phyloP scores from a whole-genome alignment of 306 rosid genomes.

The Dicorynia guianensis region DNA sequence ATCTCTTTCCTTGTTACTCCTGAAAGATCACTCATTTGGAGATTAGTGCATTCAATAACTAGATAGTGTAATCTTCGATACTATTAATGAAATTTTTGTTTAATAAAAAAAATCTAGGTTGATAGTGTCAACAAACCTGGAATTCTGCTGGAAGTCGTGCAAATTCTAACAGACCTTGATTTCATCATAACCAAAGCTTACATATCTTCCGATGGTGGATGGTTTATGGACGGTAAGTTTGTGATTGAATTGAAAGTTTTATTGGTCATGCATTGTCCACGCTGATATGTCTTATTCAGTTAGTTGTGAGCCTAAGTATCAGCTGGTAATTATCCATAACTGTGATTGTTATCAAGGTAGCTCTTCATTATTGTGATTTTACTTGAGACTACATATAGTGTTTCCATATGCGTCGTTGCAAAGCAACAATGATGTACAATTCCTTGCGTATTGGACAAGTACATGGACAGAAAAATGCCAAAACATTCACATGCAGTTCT shows the following conservation, averaged over 20 bases:
- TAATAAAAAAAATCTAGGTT: slow-evolving; percentile 48
- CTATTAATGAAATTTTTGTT: slow-evolving; percentile 4
- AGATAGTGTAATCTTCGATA: background rate
- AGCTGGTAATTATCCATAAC: background rate
- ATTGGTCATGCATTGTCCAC: slow-evolving; percentile 7
- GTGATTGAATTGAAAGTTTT: slow-evolving; percentile 17
- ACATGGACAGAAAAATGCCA: background rate
- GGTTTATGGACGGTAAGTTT: slow-evolving; percentile 88
- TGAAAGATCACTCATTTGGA: slow-evolving; percentile 18
- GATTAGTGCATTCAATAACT: slow-evolving; percentile 20
- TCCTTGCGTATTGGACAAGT: background rate
- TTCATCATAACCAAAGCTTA: slow-evolving; percentile 83
- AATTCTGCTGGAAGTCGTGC: slow-evolving; percentile 85
- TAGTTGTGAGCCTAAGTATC: slow-evolving; percentile 14
- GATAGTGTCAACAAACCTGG: slow-evolving; percentile 87
- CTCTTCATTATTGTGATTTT: slow-evolving; percentile 8
- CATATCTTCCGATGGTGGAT: slow-evolving; percentile 87
- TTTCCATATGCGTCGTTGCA: background rate
- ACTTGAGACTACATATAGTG: background rate
- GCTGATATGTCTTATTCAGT: background rate
- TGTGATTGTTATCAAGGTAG: background rate
- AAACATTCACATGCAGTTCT: background rate
- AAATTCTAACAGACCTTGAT: slow-evolving; percentile 79
- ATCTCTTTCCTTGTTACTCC: background rate
- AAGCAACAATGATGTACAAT: background rate